A percentile compares a stretch with the other conserved stretches of the same genome.
phyloP scores from a whole-genome alignment of 2,329 filamentous ascomycete species.

The Sarocladiaceae sp. region DNA sequence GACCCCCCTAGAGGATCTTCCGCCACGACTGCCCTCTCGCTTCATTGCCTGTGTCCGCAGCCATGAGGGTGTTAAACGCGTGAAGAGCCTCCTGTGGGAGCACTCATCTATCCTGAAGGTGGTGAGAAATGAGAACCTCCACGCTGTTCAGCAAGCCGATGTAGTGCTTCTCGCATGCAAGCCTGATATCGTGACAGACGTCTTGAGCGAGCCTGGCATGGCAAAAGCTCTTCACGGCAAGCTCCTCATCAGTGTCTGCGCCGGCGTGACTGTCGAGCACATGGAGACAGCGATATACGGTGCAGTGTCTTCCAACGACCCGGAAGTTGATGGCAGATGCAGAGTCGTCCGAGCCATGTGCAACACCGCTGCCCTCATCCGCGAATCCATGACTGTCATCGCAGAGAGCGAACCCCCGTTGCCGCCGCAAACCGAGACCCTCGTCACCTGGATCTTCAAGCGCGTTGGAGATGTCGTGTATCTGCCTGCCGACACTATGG shows the following conservation, averaged over 20 bases:
- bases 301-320: constrained; percentile 39
- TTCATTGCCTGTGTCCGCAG: constrained; percentile 79
- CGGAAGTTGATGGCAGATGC: constrained; percentile 43
- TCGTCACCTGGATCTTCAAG: constrained; percentile 72
- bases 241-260: constrained; percentile 73
- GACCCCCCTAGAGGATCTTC: constrained; percentile 39
- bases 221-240: constrained; percentile 69
- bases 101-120: constrained; percentile 59
- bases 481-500: constrained; percentile 62
- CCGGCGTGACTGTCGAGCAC: constrained; percentile 65
- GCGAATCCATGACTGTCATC: constrained; percentile 79
- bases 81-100: constrained; percentile 58
- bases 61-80: constrained; percentile 60
- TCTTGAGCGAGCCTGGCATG: constrained; percentile 64
- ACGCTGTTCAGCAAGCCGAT: constrained; percentile 60
- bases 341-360: constrained; percentile 75
- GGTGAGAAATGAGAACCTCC: constrained; percentile 65
- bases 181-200: constrained; percentile 63
- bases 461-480: constrained; percentile 65
- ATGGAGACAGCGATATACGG: constrained; percentile 60
- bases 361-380: constrained; percentile 72
- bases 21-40: constrained; percentile 57
- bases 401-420: constrained; percentile 55
- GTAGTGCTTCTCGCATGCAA: constrained; percentile 77
- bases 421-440: constrained; percentile 40